These are phyloP conservation scores for Sporothrix luriei DNA, from an alignment of 2,329 filamentous ascomycete genomes.

Conservation along the genomic window DNA sequence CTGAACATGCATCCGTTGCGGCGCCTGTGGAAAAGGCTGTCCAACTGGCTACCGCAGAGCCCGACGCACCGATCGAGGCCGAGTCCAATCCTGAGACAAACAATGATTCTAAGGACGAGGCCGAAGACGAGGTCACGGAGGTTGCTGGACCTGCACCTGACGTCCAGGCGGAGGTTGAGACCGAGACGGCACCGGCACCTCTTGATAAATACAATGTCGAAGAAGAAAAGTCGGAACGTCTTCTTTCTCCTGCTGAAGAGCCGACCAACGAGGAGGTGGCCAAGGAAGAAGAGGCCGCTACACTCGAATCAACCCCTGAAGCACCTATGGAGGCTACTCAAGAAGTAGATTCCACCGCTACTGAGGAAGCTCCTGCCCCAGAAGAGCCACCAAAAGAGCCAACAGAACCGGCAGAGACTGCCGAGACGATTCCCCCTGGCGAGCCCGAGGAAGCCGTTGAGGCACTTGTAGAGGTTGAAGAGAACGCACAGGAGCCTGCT, in stretches of 20 bases:
- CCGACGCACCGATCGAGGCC: background rate
- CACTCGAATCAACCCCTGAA: background rate
- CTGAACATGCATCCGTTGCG: background rate
- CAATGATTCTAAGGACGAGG: background rate
- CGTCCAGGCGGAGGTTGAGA: background rate
- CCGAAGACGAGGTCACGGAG: background rate
- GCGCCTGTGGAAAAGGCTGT: background rate
- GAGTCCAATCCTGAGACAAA: background rate
- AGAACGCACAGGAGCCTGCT: background rate
- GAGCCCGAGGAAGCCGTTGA: background rate
- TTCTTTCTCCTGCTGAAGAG: background rate
- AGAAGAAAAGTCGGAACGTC: background rate
- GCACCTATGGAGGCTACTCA: constrained; percentile 23
- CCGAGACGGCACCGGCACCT: background rate
- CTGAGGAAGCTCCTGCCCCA: constrained; percentile 2
- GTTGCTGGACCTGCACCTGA: background rate
- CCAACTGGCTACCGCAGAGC: background rate
- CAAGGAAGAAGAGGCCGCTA: background rate
- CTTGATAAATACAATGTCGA: background rate
- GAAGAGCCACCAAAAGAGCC: constrained; percentile 2
- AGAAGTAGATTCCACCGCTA: background rate
- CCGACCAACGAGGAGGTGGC: background rate
- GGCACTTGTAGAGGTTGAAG: background rate
- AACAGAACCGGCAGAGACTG: background rate
- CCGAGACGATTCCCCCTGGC: background rate